phyloP scores from a whole-genome alignment of 1,284 basidiomycete genomes.

The Earliella scabrosa region DNA sequence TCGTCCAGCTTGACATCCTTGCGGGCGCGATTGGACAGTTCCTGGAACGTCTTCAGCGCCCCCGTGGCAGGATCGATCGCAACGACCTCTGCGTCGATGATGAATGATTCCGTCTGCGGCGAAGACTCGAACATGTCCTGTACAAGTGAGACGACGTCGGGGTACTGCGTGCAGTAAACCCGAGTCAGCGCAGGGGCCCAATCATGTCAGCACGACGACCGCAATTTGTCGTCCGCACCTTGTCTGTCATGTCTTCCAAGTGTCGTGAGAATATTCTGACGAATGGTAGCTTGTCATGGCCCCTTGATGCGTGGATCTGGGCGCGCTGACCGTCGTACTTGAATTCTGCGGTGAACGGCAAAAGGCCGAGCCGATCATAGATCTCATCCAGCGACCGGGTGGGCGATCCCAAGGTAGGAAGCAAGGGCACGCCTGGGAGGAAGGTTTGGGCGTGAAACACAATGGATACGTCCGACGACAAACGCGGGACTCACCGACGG shows the following conservation, averaged over 20 bases:
- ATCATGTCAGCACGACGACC: constrained; percentile 11
- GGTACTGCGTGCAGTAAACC: constrained; percentile 64
- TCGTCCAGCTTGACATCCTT: constrained; percentile 85
- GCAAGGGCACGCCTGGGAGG: constrained; percentile 63
- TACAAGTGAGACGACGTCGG: constrained; percentile 77
- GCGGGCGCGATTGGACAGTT: constrained; percentile 83
- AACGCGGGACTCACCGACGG: constrained; percentile 61
- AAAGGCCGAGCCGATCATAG: constrained; percentile 69
- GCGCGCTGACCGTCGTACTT: constrained; percentile 92
- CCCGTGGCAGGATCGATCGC: constrained; percentile 75
- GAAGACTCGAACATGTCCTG: constrained; percentile 47
- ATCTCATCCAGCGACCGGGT: constrained; percentile 86
- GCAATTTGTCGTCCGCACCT: constrained; percentile 47
- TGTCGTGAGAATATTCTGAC: constrained; percentile 88
- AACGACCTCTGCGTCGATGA: constrained; percentile 90
- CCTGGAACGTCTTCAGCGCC: constrained; percentile 81
- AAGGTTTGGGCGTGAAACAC: not conserved
- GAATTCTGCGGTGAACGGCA: constrained; percentile 89
- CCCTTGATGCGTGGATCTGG: constrained; percentile 76
- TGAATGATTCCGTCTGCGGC: constrained; percentile 67
- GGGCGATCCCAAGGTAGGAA: constrained; percentile 81
- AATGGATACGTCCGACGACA: constrained; percentile 2
- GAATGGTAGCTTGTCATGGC: constrained; percentile 45
- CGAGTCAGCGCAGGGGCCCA: constrained; percentile 9
- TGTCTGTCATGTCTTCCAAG: constrained; percentile 91